Percentiles rank a stretch among this genome's conserved stretches.
Conservation (phyloP, 768 basidiomycete species). For the Ephemerocybe angulata region DNA sequence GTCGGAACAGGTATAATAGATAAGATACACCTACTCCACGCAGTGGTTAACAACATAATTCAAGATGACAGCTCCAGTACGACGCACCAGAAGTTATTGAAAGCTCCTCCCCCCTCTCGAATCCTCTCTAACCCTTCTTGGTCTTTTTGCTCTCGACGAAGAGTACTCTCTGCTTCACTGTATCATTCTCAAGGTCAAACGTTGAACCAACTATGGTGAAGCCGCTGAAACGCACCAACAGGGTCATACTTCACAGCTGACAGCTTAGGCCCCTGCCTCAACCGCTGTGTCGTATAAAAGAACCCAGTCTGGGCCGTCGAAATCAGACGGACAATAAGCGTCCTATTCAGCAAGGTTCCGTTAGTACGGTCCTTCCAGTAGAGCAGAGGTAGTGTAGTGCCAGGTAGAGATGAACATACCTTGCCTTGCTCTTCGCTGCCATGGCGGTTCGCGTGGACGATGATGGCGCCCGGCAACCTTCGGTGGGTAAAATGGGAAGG, state of each 20-base stretch:
- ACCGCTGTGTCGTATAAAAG: constrained; percentile 82
- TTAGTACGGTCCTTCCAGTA: neutral
- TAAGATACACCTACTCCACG: too few species aligned
- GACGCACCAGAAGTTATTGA: neutral
- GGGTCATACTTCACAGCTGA: constrained; percentile 94
- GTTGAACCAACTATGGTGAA: neutral
- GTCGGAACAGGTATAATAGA: too few species aligned
- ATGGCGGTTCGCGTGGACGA: constrained; percentile 27
- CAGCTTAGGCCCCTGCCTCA: constrained; percentile 71
- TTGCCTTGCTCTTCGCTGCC: constrained; percentile 64
- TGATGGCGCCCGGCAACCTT: neutral
- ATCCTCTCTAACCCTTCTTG: constrained; percentile 40
- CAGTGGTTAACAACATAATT: too few species aligned
- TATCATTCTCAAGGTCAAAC: neutral
- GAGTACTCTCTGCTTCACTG: constrained; percentile 69
- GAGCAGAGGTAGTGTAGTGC: neutral
- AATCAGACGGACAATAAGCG: constrained; percentile 80
- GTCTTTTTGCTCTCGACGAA: constrained; percentile 80
- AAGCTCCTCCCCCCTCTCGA: neutral
- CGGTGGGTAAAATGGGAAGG: neutral
- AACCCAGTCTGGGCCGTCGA: constrained; percentile 90
- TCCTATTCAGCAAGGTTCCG: too few species aligned
- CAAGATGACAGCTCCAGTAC: too few species aligned
- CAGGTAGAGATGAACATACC: constrained; percentile 29
- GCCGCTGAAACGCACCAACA: constrained; percentile 49